A percentile compares a stretch with the other conserved stretches of the same genome.
phyloP scores from a whole-genome alignment of 768 basidiomycete genomes.

The Lactarius psammicola region DNA sequence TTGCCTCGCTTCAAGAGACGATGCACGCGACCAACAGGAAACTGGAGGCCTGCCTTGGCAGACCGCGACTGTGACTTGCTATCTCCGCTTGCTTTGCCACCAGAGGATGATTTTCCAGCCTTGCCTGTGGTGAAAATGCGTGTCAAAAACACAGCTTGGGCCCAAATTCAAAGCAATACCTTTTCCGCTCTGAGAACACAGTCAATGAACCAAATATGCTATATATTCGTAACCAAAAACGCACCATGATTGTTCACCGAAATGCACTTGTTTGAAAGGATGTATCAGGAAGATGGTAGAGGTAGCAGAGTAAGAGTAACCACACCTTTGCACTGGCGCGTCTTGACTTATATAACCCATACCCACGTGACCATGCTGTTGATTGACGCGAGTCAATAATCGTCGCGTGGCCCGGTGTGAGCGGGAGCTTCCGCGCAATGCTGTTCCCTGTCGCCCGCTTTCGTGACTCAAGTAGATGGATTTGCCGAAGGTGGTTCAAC shows the following conservation, averaged over 20 bases:
- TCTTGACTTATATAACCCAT: constrained; percentile 16
- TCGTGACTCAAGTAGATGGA: constrained; percentile 1
- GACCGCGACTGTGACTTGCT: constrained; percentile 66
- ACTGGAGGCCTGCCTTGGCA: constrained; percentile 74
- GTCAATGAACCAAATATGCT: constrained; percentile 2
- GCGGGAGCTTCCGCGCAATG: constrained; percentile 1
- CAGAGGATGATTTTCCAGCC: constrained; percentile 44
- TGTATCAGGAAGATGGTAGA: constrained; percentile 14
- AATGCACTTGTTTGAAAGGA: constrained; percentile 1
- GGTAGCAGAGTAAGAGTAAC: constrained; percentile 18
- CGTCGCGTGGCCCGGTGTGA: background rate
- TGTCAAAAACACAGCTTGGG: background rate
- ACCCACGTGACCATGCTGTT: constrained; percentile 14
- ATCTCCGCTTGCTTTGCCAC: constrained; percentile 43
- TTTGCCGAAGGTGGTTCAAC: constrained; percentile 9
- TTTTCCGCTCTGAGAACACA: constrained; percentile 23
- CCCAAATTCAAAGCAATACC: constrained; percentile 5
- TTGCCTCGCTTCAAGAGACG: constrained; percentile 84
- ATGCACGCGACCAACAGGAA: constrained; percentile 93
- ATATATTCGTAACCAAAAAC: background rate
- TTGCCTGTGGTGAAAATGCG: constrained; percentile 32
- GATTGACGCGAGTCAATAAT: background rate
- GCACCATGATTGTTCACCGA: constrained; percentile 18
- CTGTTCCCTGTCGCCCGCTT: constrained; percentile 1
- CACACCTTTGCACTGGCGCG: constrained; percentile 8